phyloP scores from a whole-genome alignment of 1,284 basidiomycete species.

The Puccinia horiana region DNA sequence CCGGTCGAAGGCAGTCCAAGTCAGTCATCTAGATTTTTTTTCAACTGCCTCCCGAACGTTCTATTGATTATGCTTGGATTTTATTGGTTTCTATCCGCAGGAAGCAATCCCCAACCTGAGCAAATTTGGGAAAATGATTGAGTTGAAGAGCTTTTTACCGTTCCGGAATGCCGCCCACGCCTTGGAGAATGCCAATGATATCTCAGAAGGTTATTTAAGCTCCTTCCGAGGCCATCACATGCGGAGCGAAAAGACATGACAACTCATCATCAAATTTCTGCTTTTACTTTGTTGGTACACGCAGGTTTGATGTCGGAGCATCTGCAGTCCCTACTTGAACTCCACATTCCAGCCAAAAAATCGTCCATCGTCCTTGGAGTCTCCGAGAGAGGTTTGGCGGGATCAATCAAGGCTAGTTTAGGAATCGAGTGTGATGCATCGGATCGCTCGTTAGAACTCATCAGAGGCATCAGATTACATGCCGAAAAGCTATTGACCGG shows the following conservation, averaged over 20 bases:
- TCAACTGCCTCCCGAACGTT: not conserved
- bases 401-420: slow-evolving; percentile 76
- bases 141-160: slow-evolving; percentile 85
- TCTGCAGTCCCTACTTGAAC: slow-evolving; percentile 80
- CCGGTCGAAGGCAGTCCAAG: slow-evolving; percentile 78
- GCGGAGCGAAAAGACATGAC: slow-evolving; percentile 29
- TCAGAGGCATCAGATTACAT: slow-evolving; percentile 90
- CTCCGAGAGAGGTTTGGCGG: slow-evolving; percentile 75
- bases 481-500: slow-evolving; percentile 84
- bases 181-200: slow-evolving; percentile 91
- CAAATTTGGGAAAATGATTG: slow-evolving; percentile 93
- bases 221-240: not conserved
- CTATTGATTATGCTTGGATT: not conserved
- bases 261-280: slow-evolving; percentile 35
- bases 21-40: slow-evolving; percentile 19
- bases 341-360: slow-evolving; percentile 76
- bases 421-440: slow-evolving; percentile 82
- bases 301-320: slow-evolving; percentile 83
- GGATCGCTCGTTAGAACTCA: slow-evolving; percentile 81
- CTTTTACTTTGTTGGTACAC: not conserved
- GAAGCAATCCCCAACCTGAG: slow-evolving; percentile 76
- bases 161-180: slow-evolving; percentile 95
- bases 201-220: slow-evolving; percentile 78
- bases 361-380: slow-evolving; percentile 78
- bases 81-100: slow-evolving; percentile 31